Evolutionary conservation across 192 early-diverging fungal species (phyloP).

Genomic region (Podila epigama): DNA sequence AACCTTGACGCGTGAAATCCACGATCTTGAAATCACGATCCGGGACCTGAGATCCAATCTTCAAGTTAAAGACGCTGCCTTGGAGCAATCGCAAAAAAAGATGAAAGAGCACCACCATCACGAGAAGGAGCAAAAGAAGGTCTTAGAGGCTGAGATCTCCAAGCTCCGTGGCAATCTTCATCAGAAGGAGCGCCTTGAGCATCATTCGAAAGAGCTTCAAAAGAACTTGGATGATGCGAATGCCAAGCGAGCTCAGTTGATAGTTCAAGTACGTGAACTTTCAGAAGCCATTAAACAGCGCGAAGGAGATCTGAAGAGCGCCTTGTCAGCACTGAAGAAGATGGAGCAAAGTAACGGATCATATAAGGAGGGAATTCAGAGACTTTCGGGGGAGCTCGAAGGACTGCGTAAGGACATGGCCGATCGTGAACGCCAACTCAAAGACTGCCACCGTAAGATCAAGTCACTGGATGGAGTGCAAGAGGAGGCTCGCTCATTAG

Average conservation of each 20-base stretch:
- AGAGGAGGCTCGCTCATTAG: conserved; percentile 3
- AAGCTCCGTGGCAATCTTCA: conserved; percentile 6
- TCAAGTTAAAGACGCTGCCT: conserved; percentile 1
- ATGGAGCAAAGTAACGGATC: conserved; percentile 11
- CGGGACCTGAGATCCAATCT: conserved; percentile 10
- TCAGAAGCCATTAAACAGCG: neutral
- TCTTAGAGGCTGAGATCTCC: conserved; percentile 7
- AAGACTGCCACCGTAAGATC: conserved; percentile 12
- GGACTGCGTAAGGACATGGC: neutral
- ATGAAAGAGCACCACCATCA: neutral
- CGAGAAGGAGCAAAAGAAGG: neutral
- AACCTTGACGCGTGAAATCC: conserved; percentile 23
- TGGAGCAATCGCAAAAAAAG: conserved; percentile 5
- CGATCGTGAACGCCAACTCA: conserved; percentile 19
- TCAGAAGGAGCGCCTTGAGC: conserved; percentile 14
- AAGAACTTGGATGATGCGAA: conserved; percentile 18
- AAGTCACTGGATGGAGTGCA: conserved; percentile 13
- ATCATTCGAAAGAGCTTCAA: neutral
- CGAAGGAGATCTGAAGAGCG: neutral
- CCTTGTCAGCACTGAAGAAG: neutral
- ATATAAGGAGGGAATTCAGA: neutral
- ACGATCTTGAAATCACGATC: conserved; percentile 23
- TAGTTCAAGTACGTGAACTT: conserved; percentile 10
- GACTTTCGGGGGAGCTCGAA: neutral
- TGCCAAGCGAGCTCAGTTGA: conserved; percentile 1